Base-by-base conservation (phyloP, 2,329 filamentous ascomycete genomes). In the Scopulariopsis brevicaulis region DNA sequence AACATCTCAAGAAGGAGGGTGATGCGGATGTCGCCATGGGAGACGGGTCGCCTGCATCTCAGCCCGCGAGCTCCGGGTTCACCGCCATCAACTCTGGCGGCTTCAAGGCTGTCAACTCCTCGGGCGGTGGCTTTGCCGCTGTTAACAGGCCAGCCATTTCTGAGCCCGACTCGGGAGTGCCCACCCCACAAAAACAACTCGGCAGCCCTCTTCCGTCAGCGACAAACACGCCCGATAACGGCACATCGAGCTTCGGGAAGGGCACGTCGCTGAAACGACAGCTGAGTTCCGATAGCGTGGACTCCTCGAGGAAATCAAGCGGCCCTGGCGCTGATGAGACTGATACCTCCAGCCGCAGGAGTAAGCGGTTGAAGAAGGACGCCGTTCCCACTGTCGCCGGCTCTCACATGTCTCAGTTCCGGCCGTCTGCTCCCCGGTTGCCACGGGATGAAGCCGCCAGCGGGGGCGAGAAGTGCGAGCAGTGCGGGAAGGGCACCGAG, bases 371-470 rank as follows among this genome's bases (percentile, higher is more conserved):
- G 14, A 96, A 94, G 71, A 96, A 95, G 60, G 81, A 84, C 71
- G 76, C 78, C 51, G 81, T 86, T 40, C 90, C 93, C 51, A 96
- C 90, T 37, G 90, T 99, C 64, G 91, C 91, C 63, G 94, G 94
- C 58, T 97, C 93, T 56, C 91, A 97, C 73, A 97, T 97, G 91
- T 94, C 90, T 61, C 83, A 93, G 66, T 91, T 96, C 67, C 89
- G 93, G 57, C 90, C 93, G 59, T 86, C 88, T 28, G 85, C 86
- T 18, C 89, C 86, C 20, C 81, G 83, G 62, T 77, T 85, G 60
- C 77, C 79, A 22, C 76, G 81, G 58, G 82, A 83, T 59, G 80
- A 84, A 59, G 61, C 51, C 3, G 64, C 69, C 11, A 64, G 67
- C n/a, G 66, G 74, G 8, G 75, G 73, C 56, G 79, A 82, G 84